phyloP scores from a whole-genome alignment of 257 asterid species.

The Misopates orontium region DNA sequence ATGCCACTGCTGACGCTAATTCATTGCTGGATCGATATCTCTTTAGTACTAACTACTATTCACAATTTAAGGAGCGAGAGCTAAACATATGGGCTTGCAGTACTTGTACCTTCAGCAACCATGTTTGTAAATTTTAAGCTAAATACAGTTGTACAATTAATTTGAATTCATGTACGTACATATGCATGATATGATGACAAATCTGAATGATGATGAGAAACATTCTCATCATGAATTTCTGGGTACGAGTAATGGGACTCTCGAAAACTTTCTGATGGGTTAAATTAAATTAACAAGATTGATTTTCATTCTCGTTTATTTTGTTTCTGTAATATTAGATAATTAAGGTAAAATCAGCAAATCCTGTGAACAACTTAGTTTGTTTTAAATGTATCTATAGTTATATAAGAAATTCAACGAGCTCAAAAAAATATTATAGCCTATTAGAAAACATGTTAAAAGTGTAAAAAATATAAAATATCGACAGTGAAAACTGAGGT shows the following conservation, averaged over 20 bases:
- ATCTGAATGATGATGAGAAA: conserved; percentile 9
- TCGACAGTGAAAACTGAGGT: too few species aligned
- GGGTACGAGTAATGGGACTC: conserved; percentile 5
- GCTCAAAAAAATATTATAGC: too few species aligned
- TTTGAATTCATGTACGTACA: conserved; percentile 16
- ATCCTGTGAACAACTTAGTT: too few species aligned
- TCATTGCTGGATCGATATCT: conserved; percentile 16
- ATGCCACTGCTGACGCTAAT: conserved; percentile 4
- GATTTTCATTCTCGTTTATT: conserved; percentile 1
- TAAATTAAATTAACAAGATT: not conserved
- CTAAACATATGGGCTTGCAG: not conserved
- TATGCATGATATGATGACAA: conserved; percentile 20
- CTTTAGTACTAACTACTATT: conserved; percentile 15
- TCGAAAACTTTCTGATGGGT: not conserved
- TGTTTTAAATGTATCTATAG: too few species aligned
- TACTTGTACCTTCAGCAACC: conserved; percentile 16
- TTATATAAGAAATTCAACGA: too few species aligned
- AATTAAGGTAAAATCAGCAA: too few species aligned
- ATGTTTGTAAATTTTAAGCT: conserved; percentile 25
- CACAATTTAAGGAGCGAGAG: conserved; percentile 10
- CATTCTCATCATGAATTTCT: conserved; percentile 23
- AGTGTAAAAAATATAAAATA: too few species aligned
- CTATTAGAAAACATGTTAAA: too few species aligned
- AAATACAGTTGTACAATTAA: not conserved
- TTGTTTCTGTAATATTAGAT: too few species aligned